Percentiles rank a stretch among this genome's conserved stretches.
Conservation (phyloP, 768 basidiomycete genomes). For the Mycena belliarum region DNA sequence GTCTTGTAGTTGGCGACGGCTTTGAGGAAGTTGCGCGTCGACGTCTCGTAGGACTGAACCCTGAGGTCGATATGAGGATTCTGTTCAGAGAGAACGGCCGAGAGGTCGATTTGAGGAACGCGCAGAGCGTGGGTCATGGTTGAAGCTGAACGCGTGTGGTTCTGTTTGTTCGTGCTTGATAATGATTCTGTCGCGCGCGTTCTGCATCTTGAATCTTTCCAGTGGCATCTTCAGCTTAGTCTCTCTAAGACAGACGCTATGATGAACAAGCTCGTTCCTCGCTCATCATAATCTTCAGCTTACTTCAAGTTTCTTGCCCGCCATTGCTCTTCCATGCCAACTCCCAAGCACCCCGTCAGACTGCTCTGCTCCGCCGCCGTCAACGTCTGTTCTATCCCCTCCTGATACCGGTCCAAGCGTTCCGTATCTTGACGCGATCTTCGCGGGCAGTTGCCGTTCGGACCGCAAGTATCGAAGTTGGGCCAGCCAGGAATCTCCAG, state of each 20-base stretch:
- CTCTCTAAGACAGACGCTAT: too few relatives aligned
- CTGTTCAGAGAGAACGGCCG: constrained; percentile 51
- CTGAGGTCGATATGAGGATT: constrained; percentile 67
- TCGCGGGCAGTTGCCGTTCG: background rate
- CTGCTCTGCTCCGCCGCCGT: background rate
- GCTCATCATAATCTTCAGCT: too few relatives aligned
- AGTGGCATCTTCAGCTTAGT: too few relatives aligned
- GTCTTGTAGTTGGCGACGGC: constrained; percentile 74
- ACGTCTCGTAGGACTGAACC: constrained; percentile 60
- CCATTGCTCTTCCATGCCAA: too few relatives aligned
- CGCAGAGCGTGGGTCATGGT: constrained; percentile 25
- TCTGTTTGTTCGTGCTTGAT: background rate
- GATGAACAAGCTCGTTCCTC: too few relatives aligned
- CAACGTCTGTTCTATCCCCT: too few relatives aligned
- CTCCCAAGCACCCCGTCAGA: too few relatives aligned
- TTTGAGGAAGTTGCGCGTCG: constrained; percentile 71
- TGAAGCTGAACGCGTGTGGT: background rate
- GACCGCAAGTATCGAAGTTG: too few relatives aligned
- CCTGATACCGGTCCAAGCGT: background rate
- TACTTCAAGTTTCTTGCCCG: too few relatives aligned
- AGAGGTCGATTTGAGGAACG: constrained; percentile 63
- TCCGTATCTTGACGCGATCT: background rate
- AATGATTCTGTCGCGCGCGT: too few relatives aligned
- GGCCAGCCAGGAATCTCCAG: too few relatives aligned
- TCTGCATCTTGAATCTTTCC: too few relatives aligned